Conservation (phyloP, 2,329 filamentous ascomycete genomes). For the Alternaria hordeiaustralica region DNA sequence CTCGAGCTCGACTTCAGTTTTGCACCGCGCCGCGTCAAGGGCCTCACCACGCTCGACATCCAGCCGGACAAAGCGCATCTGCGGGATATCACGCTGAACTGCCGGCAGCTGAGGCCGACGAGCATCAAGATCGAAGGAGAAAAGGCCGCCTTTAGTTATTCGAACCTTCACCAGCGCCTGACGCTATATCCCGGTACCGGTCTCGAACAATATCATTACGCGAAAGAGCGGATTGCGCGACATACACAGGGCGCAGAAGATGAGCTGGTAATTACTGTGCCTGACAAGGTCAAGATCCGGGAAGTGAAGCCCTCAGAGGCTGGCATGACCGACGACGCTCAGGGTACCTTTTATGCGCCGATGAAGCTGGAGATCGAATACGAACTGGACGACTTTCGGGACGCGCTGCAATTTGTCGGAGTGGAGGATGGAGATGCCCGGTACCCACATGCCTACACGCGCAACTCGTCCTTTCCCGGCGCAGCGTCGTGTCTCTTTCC, state of each 20-base stretch:
- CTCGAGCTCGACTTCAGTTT: slow-evolving; percentile 92
- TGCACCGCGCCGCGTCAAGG: slow-evolving; percentile 73
- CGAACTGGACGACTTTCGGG: slow-evolving; percentile 73
- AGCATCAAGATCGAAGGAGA: slow-evolving; percentile 56
- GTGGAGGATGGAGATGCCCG: slow-evolving; percentile 78
- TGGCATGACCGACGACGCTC: slow-evolving; percentile 30
- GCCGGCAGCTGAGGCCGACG: slow-evolving; percentile 66
- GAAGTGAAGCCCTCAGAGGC: slow-evolving; percentile 63
- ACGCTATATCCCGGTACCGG: slow-evolving; percentile 66
- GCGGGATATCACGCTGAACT: slow-evolving; percentile 64
- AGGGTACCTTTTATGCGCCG: slow-evolving; percentile 59
- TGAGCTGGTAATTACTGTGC: slow-evolving; percentile 65
- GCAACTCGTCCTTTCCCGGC: slow-evolving; percentile 78
- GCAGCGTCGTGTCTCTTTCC: slow-evolving; percentile 88
- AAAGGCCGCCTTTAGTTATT: slow-evolving; percentile 50
- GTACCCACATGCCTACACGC: slow-evolving; percentile 91
- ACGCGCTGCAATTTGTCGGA: slow-evolving; percentile 91
- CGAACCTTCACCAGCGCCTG: slow-evolving; percentile 72
- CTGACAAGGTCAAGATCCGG: slow-evolving; percentile 66
- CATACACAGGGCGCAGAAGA: slow-evolving; percentile 61
- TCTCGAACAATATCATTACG: slow-evolving; percentile 78
- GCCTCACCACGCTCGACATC: slow-evolving; percentile 82
- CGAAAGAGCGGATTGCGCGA: slow-evolving; percentile 71
- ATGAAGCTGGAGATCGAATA: slow-evolving; percentile 77
- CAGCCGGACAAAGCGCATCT: slow-evolving; percentile 66